Evolutionary conservation across 1,284 basidiomycete species (phyloP).

Genomic region (Austroboletus novae-zelandiae): DNA sequence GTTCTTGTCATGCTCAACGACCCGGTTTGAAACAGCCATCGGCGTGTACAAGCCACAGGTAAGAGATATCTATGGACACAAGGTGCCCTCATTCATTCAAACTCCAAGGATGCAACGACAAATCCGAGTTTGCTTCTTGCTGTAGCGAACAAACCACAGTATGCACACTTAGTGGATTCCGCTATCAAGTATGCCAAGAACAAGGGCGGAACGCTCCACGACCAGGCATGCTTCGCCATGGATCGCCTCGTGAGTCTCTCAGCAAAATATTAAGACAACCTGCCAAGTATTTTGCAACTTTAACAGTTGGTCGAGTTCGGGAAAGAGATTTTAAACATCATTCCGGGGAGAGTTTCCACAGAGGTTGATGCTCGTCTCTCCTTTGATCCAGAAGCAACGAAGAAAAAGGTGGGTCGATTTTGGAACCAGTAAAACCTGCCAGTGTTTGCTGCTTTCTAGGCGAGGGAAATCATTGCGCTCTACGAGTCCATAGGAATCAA

Average conservation of each 20-base stretch:
- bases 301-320: conserved; percentile 91
- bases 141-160: conserved; percentile 86
- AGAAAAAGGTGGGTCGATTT: conserved; percentile 61
- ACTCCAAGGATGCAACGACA: conserved; percentile 78
- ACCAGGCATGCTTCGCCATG: conserved; percentile 72
- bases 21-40: conserved; percentile 55
- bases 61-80: conserved; percentile 5
- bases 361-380: conserved; percentile 97
- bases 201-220: conserved; percentile 72
- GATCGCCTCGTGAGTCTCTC: conserved; percentile 72
- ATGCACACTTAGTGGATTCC: conserved; percentile 78
- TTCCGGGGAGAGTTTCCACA: conserved; percentile 97
- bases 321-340: conserved; percentile 89
- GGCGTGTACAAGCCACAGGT: conserved; percentile 90
- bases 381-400: conserved; percentile 90
- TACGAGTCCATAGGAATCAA: conserved; percentile 89
- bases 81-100: not conserved
- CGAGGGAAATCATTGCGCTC: conserved; percentile 88
- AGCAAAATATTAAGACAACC: not conserved
- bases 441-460: conserved; percentile 41
- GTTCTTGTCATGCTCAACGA: conserved; percentile 2
- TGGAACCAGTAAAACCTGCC: not conserved
- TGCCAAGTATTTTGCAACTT: not conserved
- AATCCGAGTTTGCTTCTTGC: conserved; percentile 92
- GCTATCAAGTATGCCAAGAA: conserved; percentile 83